phyloP scores from a whole-genome alignment of 768 basidiomycete genomes.

The Hygrophoropsis aurantiaca region DNA sequence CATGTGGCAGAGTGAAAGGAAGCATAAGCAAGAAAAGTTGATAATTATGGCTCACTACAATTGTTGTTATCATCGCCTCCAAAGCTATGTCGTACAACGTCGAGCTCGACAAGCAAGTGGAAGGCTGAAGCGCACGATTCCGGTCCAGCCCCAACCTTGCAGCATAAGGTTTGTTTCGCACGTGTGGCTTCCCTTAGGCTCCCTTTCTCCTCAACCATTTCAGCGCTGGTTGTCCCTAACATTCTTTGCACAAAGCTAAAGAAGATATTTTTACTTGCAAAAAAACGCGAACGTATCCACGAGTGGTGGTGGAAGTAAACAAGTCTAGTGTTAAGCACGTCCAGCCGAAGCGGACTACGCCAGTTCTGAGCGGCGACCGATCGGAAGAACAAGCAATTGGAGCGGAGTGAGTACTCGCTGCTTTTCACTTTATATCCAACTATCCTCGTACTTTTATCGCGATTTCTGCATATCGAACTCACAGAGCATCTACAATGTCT shows the following conservation, averaged over 20 bases:
- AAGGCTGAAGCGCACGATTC: conserved; percentile 16
- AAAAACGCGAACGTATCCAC: conserved; percentile 5
- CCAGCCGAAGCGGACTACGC: conserved; percentile 14
- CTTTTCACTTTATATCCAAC: conserved; percentile 8
- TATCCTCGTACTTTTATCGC: conserved; percentile 2
- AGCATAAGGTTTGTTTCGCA: conserved; percentile 31
- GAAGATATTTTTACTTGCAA: conserved; percentile 9
- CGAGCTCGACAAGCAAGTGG: conserved; percentile 15
- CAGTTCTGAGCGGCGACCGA: conserved; percentile 37
- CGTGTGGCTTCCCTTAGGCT: conserved; percentile 28
- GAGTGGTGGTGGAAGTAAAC: conserved; percentile 9
- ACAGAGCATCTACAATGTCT: conserved; percentile 18
- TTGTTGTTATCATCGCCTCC: conserved; percentile 1
- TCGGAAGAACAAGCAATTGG: conserved; percentile 36
- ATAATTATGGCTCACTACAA: conserved; percentile 27
- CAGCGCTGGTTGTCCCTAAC: conserved; percentile 11
- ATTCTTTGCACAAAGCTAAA: conserved; percentile 1
- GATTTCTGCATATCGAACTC: conserved; percentile 5
- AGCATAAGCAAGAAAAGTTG: conserved; percentile 11
- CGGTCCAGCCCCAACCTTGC: conserved; percentile 25
- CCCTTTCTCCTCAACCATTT: conserved; percentile 28
- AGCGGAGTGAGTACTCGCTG: conserved; percentile 30
- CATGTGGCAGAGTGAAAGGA: conserved; percentile 21
- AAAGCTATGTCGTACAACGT: conserved; percentile 13
- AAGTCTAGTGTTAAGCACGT: conserved; percentile 1